phyloP scores from a whole-genome alignment of 345 rosid species.

The Adansonia digitata region DNA sequence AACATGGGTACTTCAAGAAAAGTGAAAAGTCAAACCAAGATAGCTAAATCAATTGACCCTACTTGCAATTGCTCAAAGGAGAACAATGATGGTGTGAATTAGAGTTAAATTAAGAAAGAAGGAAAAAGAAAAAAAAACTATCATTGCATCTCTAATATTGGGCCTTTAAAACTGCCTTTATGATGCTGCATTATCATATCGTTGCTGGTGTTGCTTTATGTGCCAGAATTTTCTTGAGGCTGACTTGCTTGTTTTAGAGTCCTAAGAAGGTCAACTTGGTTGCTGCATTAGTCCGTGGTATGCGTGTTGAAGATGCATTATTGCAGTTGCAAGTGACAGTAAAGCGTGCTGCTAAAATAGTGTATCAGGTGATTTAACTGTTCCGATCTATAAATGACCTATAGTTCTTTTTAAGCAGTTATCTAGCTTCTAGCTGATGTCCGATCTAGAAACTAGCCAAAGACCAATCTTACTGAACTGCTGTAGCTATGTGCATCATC shows the following conservation, averaged over 20 bases:
- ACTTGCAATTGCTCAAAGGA: neutral
- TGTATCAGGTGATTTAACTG: constrained; percentile 57
- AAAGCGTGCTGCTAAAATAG: constrained; percentile 80
- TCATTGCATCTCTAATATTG: neutral
- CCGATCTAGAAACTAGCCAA: neutral
- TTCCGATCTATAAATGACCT: neutral
- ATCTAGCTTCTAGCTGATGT: neutral
- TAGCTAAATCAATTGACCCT: neutral
- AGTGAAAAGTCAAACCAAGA: too few relatives aligned
- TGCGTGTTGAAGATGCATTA: constrained; percentile 96
- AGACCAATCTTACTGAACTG: neutral
- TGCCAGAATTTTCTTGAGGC: neutral
- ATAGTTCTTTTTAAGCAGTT: neutral
- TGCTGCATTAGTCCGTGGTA: constrained; percentile 89
- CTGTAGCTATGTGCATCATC: neutral
- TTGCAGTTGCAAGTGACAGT: constrained; percentile 84
- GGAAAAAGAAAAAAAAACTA: neutral
- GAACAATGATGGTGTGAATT: neutral
- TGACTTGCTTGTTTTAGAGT: constrained; percentile 54
- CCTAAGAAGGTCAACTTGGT: constrained; percentile 93
- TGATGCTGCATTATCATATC: neutral
- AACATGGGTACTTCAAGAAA: too few relatives aligned
- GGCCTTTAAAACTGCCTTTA: neutral
- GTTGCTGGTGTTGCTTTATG: neutral
- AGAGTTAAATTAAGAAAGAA: neutral